Base-by-base conservation (phyloP, 2,329 filamentous ascomycete species). In the Penicillium concentricum region DNA sequence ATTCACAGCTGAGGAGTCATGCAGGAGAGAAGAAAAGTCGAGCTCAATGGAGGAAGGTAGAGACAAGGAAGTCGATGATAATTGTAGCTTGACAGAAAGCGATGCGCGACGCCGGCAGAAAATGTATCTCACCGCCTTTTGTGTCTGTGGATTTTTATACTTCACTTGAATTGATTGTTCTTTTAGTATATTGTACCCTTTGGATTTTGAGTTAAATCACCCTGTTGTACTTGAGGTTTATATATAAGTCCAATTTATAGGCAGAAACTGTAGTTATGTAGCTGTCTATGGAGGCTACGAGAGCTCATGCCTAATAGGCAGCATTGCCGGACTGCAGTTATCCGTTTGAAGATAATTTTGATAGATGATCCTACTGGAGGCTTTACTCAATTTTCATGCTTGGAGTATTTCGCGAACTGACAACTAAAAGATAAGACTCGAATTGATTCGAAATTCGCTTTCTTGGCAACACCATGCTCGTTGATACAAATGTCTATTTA, bases 11-110 rank as follows among this genome's bases (percentile, higher is more conserved):
- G 12, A 24, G 10, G 10, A 26, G 34, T 44, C 48, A 52, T 56
- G 48, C 20, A 46, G 13, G 26, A 51, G 16, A 35, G 48, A 42
- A 39, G 39, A 28, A 46, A 51, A 20, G 16, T 45, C 41, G 28
- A 56, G 48, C n/a, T 46, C 54, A 46, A 35, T 37, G 45, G 54
- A 16, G 46, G 43, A 51, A 34, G 16, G 35, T 42, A 30, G 48
- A 52, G 34, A 28, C 20, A n/a, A 28, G 34, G 41, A 43, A 35
- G 35, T 46, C 44, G 54, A 55, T 20, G 48, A 35, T 52, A 42
- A 52, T 52, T 56, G 54, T 28, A 56, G 54, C 48, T 56, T 7
- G 54, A 46, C 35, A 46, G 54, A 56, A 56, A 56, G 46, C 47
- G 42, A 56, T 56, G 54, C 54, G 54, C 43, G 35, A 54, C 26